Conservation (phyloP, 805 yeast genomes). For the Komagataella pastoris region DNA sequence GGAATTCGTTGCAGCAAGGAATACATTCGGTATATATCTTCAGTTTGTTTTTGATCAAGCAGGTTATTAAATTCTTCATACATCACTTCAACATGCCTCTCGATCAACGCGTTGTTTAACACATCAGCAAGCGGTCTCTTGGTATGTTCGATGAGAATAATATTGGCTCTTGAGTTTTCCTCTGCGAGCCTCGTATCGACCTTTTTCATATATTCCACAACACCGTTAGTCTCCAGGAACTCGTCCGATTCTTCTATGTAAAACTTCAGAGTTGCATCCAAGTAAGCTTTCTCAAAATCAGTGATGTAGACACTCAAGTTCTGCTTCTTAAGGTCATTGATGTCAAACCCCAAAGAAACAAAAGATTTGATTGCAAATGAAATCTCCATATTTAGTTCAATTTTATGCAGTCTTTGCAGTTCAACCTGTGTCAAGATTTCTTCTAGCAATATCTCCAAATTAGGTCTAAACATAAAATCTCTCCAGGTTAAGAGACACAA, state of each 20-base stretch:
- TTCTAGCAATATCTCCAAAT: conserved; percentile 42
- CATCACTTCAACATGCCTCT: conserved; percentile 62
- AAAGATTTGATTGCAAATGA: conserved; percentile 73
- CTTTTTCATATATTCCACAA: conserved; percentile 80
- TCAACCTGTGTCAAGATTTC: conserved; percentile 71
- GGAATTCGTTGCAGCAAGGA: conserved; percentile 67
- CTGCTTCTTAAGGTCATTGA: conserved; percentile 76
- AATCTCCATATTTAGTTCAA: conserved; percentile 52
- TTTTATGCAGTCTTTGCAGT: conserved; percentile 66
- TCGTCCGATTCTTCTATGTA: conserved; percentile 55
- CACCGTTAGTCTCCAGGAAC: conserved; percentile 61
- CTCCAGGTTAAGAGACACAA: conserved; percentile 84
- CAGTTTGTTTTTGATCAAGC: conserved; percentile 57
- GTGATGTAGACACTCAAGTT: conserved; percentile 72
- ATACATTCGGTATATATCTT: conserved; percentile 71
- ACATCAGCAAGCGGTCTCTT: conserved; percentile 64
- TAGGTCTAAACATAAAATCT: conserved; percentile 59
- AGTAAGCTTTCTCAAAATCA: conserved; percentile 65
- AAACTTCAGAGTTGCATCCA: conserved; percentile 53
- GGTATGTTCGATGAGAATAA: conserved; percentile 78
- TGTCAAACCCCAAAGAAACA: conserved; percentile 83
- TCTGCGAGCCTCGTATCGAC: conserved; percentile 76
- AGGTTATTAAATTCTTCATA: conserved; percentile 67
- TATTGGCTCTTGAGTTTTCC: conserved; percentile 66
- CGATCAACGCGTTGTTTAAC: conserved; percentile 64